Base-by-base conservation (phyloP, 768 basidiomycete species). In the Daedalea quercina region DNA sequence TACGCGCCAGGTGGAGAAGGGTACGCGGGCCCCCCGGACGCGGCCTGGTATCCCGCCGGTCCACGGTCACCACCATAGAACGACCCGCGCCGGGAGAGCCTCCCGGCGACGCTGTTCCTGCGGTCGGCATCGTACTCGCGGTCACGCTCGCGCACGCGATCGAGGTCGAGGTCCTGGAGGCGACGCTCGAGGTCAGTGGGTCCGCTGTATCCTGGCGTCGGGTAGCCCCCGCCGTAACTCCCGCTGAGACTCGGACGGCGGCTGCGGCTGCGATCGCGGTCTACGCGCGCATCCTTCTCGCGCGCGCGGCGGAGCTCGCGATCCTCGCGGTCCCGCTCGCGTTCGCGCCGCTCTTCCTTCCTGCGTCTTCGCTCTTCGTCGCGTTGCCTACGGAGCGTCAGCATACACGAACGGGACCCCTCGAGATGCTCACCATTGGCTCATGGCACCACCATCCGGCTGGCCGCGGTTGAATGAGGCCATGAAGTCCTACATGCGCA, bases 231-330 rank as follows among this genome's bases (percentile, higher is more conserved):
- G 13, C 47, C 4, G 35, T 20, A 22, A 23, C 51, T 19, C 15
- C 64, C 63, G 35, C 64, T 64, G 11, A 37, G 54, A 44, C 59
- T 55, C 40, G 50, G 25, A 33, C 58, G n/a, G 52, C 58, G 51
- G n/a, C 50, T 51, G 9, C 50, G 50, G 17, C 56, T 6, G 47
- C 80, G 76, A 60, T 82, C 78, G 35, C 72, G 67, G 43, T 57
- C 61, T 44, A 58, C 61, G 49, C 66, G 64, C 15, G 73, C 69
- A 61, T 85, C 83, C 40, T 74, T 72, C 56, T 82, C 84, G 43
- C 82, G 80, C 23, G 78, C 81, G 25, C 73, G 69, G 46, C 76
- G 76, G 25, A 80, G 68, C n/a, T 82, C 80, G 35, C 58, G 55
- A 9, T 58, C 51, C 17, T 53, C 60, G 20, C 58, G 58, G 12